Base-by-base conservation (phyloP, 2,329 filamentous ascomycete genomes). In the Fonsecaea erecta region DNA sequence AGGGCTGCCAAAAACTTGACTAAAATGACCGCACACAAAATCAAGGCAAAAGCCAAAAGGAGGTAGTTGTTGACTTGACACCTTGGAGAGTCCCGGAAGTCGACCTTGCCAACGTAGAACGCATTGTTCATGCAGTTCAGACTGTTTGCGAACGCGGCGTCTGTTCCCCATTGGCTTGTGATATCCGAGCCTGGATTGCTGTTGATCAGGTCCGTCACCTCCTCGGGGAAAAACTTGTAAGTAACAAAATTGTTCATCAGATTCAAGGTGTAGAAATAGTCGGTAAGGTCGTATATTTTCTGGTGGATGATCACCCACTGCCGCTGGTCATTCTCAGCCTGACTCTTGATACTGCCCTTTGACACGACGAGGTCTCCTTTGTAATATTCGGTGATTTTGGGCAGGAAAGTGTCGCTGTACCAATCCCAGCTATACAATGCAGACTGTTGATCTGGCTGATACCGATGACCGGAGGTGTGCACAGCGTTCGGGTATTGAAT, bases 21-120 rank as follows among this genome's bases (percentile, higher is more conserved):
- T 57, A 88, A 74, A 69, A 98, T 93, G 67, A 97, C 91, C 0
- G 84, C 67, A 75, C 90, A 92, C 60, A 99, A 82, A 12, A 98
- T 82, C 73, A 96, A 83, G n/a, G 93, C 91, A 75, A 97, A 96
- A 2, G 88, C 88, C 59, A 98, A 82, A 64, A 99, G 82, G 68
- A 98, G 88, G 78, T 92, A 98, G 79, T 94, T 94, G 82, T 97
- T 96, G 73, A 92, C 88, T 72, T 91, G 88, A 76, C 95, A 99
- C 70, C 84, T 86, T 1, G 92, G 77, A 0, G 85, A 83, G 21
- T 91, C 80, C 55, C 95, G 87, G 84, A 98, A 98, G 77, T 99
- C 95, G 0, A 88, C 85, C 67, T 88, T 89, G 57, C 94, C 95
- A 56, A 90, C 83, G 73, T 92, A 95, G 77, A 96, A 97, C 21